phyloP scores from a whole-genome alignment of 139 green algal genomes.

The Zygnema circumcarinatum region DNA sequence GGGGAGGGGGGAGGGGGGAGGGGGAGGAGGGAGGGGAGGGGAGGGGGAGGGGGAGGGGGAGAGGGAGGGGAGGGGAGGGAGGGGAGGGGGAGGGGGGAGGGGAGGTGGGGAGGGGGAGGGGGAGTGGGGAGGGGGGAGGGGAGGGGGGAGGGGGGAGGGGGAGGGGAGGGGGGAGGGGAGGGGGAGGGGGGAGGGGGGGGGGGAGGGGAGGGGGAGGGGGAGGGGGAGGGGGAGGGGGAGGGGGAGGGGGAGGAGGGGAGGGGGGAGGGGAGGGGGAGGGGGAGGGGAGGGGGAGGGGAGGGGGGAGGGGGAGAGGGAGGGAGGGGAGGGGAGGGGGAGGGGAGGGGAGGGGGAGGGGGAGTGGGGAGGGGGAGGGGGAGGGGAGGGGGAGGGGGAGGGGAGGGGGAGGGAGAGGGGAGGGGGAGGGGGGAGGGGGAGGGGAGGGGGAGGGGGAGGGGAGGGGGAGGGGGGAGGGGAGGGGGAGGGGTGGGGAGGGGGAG shows the following conservation, averaged over 20 bases:
- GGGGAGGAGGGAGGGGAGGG: background rate
- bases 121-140: background rate
- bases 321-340: conserved; percentile 9
- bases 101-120: conserved; percentile 5
- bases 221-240: background rate
- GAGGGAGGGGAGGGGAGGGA: background rate
- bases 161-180: conserved; percentile 2
- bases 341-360: too few relatives aligned
- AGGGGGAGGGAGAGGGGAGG: background rate
- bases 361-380: background rate
- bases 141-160: background rate
- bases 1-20: background rate
- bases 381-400: background rate
- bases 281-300: too few relatives aligned
- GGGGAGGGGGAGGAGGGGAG: too few relatives aligned
- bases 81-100: background rate
- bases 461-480: background rate
- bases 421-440: background rate
- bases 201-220: background rate
- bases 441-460: background rate
- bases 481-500: background rate
- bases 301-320: background rate
- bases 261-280: too few relatives aligned
- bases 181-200: background rate
- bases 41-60: background rate